phyloP scores from a whole-genome alignment of 2,329 filamentous ascomycete genomes.

The Aurifilum marmelostoma region DNA sequence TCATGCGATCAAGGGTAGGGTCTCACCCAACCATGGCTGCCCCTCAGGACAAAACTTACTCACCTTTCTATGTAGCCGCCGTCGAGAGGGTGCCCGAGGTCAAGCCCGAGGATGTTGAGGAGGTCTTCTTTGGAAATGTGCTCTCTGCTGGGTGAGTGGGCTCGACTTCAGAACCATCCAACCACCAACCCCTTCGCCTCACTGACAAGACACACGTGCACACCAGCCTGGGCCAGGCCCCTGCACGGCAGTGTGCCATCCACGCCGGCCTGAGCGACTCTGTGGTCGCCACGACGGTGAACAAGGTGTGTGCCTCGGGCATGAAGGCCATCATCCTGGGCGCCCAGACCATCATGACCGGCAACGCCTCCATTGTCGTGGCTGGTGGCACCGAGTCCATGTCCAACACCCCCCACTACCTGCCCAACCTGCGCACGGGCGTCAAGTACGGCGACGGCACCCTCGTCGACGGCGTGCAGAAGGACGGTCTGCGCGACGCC shows the following conservation, averaged over 20 bases:
- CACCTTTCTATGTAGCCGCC: constrained; percentile 56
- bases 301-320: constrained; percentile 97
- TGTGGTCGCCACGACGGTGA: constrained; percentile 88
- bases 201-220: constrained; percentile 15
- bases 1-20: constrained; percentile 86
- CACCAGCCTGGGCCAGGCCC: constrained; percentile 87
- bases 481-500: constrained; percentile 92
- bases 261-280: constrained; percentile 80
- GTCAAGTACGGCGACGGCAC: constrained; percentile 93
- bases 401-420: constrained; percentile 97
- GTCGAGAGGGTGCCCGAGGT: constrained; percentile 84
- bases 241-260: constrained; percentile 91
- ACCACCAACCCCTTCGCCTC: constrained; percentile 28
- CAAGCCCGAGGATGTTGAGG: constrained; percentile 87
- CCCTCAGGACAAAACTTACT: constrained; percentile 21
- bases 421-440: constrained; percentile 81
- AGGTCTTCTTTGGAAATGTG: constrained; percentile 98
- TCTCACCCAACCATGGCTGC: constrained; percentile 2
- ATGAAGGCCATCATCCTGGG: constrained; percentile 94
- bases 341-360: constrained; percentile 96
- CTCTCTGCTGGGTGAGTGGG: constrained; percentile 83
- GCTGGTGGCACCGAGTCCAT: constrained; percentile 97
- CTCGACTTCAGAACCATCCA: constrained; percentile 8
- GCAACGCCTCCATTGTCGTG: constrained; percentile 89
- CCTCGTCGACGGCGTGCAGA: constrained; percentile 87